phyloP scores from a whole-genome alignment of 306 rosid species.

The Vigna reflexopilosa region DNA sequence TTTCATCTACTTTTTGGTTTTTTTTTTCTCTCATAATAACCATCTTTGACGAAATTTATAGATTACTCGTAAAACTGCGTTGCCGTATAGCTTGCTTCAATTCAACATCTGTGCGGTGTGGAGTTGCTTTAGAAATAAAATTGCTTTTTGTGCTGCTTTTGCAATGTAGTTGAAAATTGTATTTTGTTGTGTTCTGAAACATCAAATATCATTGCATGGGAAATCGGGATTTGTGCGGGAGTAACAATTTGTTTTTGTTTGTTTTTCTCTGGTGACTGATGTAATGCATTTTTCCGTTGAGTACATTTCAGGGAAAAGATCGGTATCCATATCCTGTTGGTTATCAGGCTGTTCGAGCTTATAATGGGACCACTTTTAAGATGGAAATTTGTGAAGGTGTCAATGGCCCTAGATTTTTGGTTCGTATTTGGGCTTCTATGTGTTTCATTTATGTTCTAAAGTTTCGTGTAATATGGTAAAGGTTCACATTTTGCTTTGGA shows the following conservation, averaged over 20 bases:
- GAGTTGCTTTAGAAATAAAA: neutral
- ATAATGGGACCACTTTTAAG: slow-evolving; percentile 68
- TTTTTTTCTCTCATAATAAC: neutral
- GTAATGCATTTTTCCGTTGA: slow-evolving; percentile 28
- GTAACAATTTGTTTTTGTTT: neutral
- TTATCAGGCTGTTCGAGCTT: slow-evolving; percentile 71
- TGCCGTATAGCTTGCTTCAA: neutral
- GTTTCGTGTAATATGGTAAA: slow-evolving; percentile 31
- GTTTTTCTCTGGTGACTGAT: slow-evolving; percentile 26
- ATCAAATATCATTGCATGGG: neutral
- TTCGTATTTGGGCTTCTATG: slow-evolving; percentile 48
- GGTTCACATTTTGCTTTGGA: slow-evolving; percentile 22
- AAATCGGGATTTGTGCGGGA: neutral
- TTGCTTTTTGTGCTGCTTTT: neutral
- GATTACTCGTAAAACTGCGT: neutral
- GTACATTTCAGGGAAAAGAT: slow-evolving; percentile 75
- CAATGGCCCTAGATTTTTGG: slow-evolving; percentile 82
- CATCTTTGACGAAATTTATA: neutral
- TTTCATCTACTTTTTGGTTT: too few relatives aligned
- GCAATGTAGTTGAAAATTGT: neutral
- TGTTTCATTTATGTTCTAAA: slow-evolving; percentile 14
- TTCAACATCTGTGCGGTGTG: neutral
- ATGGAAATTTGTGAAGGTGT: slow-evolving; percentile 86
- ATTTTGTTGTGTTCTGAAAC: too few relatives aligned
- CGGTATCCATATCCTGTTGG: slow-evolving; percentile 94